phyloP scores from a whole-genome alignment of 2,329 filamentous ascomycete genomes.

The Fusarium equiseti region DNA sequence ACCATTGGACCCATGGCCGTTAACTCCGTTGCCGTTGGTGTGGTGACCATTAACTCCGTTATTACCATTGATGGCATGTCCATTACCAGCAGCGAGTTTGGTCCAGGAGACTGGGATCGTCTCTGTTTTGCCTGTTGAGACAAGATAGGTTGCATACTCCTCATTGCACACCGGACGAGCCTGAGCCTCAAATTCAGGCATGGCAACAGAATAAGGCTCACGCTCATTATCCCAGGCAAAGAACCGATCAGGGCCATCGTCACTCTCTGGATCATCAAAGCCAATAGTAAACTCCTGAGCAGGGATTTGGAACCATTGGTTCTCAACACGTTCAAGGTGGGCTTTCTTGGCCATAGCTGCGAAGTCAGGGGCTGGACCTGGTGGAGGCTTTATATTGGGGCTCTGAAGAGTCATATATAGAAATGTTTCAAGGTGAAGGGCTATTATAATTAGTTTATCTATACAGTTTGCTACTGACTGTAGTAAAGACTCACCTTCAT shows the following conservation, averaged over 20 bases:
- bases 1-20: neutral
- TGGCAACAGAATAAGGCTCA: neutral
- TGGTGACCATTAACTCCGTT: neutral
- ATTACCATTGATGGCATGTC: neutral
- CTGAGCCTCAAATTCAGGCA: neutral
- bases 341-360: slow-evolving; percentile 1
- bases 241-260: neutral
- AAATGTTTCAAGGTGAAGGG: neutral
- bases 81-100: neutral
- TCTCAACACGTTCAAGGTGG: neutral
- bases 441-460: neutral
- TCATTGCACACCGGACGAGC: slow-evolving; percentile 1
- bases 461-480: neutral
- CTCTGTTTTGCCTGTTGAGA: neutral
- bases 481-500: neutral
- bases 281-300: neutral
- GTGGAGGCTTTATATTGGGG: neutral
- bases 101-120: neutral
- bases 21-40: neutral
- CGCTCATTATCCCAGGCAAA: slow-evolving; percentile 2
- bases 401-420: slow-evolving; percentile 2
- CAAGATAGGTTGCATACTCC: neutral
- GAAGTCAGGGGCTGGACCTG: neutral
- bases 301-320: neutral
- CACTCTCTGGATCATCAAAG: neutral